Conservation (phyloP, 352 stramenopile genomes). For the Globisporangium acanthophoron region DNA sequence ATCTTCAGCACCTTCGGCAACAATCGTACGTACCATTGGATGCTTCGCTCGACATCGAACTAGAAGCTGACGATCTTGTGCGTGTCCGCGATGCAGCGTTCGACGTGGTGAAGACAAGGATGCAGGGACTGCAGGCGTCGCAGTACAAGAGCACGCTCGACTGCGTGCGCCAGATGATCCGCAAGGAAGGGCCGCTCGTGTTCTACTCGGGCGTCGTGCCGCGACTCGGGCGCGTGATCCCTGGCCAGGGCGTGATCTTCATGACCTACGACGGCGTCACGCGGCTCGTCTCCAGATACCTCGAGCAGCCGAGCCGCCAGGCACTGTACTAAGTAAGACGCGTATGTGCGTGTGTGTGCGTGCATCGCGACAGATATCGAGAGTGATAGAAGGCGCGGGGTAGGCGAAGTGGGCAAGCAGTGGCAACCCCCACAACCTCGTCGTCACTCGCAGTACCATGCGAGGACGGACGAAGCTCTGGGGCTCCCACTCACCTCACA, state of each 20-base stretch:
- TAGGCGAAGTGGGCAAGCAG: not conserved
- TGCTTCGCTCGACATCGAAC: not conserved
- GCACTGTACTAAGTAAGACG: not conserved
- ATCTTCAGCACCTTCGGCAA: conserved; percentile 97
- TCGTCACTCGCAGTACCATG: not conserved
- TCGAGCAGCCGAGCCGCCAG: conserved; percentile 28
- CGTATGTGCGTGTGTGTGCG: not conserved
- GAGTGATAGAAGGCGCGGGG: not conserved
- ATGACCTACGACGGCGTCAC: conserved; percentile 90
- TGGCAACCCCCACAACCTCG: conserved; percentile 4
- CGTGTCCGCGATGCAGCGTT: conserved; percentile 36
- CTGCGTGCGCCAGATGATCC: conserved; percentile 80
- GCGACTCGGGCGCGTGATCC: conserved; percentile 91
- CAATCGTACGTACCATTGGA: conserved; percentile 78
- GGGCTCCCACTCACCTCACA: not conserved
- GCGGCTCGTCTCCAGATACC: conserved; percentile 38
- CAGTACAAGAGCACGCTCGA: conserved; percentile 81
- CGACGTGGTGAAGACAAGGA: conserved; percentile 89
- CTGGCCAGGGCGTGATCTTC: conserved; percentile 97
- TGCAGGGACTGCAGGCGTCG: conserved; percentile 75
- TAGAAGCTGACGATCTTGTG: not conserved
- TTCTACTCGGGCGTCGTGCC: conserved; percentile 94
- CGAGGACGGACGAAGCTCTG: not conserved
- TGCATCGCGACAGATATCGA: not conserved
- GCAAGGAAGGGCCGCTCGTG: conserved; percentile 69